Evolutionary conservation across 371 early-diverging fungal species (phyloP), one percentile per base, ranked within the genome.

Genomic region (Mucor lusitanicus): DNA sequence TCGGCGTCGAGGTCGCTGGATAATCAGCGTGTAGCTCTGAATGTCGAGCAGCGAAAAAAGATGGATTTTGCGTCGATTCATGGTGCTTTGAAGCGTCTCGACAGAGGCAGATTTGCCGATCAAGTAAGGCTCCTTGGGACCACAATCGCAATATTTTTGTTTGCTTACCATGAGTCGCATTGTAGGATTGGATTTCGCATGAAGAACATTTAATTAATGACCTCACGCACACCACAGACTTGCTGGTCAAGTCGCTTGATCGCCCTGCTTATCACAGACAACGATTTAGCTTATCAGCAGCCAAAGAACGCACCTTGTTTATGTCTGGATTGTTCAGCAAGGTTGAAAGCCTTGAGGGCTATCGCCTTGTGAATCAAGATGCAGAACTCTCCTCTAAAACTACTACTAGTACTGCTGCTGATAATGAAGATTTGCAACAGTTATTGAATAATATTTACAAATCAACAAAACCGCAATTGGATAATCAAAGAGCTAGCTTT

Each of bases 201-300:
- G 83, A 85, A 62, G 72, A 75, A 54, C 68, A 67, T 27, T 65
- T 82, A 21, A 63, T 82, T 11, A 62, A 78, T 60, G 85, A 86
- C 56, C 79, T 85, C 69, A 79, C 74, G 0, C 59, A 69, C 15
- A 73, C 85, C 27, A 82, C 80, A n/a, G 84, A 87, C 70, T 77
- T 84, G 67, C 75, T 87, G 66, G 80, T 75, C 75, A 83, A 85
- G 69, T 79, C 79, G 0, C 37, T 79, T 12, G 17, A 79, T 50
- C 75, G 79, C n/a, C 81, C 78, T 35, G 63, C 46, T 5, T 72
- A 72, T 42, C 28, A 60, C 6, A 33, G 65, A 50, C 69, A 73
- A 42, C 48, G 70, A 39, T 69, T 48, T 25, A 67, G 61, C 25
- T 19, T 67, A 33, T 54, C 64, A 3, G 61, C 64, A 2, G 67